Evolutionary conservation across 2,329 filamentous ascomycete genomes (phyloP).

Genomic region (Coniochaeta sp.): DNA sequence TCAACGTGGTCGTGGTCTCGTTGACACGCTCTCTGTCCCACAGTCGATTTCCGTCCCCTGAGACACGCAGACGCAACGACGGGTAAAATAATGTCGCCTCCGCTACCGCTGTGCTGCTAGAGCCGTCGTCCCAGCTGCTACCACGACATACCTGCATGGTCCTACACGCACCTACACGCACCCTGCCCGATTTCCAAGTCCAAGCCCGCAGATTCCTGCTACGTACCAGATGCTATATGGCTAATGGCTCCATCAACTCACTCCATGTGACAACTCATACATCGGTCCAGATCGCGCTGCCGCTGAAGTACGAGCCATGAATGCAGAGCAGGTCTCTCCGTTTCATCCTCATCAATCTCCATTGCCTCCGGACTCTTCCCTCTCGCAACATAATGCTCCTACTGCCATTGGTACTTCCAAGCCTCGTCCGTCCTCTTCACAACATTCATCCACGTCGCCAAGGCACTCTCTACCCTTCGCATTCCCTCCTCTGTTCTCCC

Average conservation of each 20-base stretch:
- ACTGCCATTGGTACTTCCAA: neutral
- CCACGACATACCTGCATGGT: conserved; percentile 14
- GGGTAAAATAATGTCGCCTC: neutral
- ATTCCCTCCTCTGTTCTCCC: conserved; percentile 40
- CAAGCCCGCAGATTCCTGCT: conserved; percentile 6
- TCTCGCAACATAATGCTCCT: neutral
- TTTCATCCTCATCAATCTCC: neutral
- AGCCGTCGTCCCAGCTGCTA: neutral
- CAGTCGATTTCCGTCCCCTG: neutral
- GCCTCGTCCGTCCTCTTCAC: neutral
- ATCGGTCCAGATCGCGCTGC: conserved; percentile 3
- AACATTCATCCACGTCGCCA: conserved; percentile 13
- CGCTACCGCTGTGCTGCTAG: neutral
- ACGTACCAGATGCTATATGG: neutral
- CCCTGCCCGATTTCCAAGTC: conserved; percentile 5
- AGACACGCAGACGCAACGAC: neutral
- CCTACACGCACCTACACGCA: conserved; percentile 3
- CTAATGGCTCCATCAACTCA: neutral
- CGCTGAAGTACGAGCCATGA: conserved; percentile 2
- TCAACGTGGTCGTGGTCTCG: neutral
- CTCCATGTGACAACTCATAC: conserved; percentile 15
- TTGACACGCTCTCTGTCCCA: neutral
- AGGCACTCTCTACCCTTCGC: conserved; percentile 35
- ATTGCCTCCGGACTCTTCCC: neutral
- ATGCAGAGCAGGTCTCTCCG: conserved; percentile 3